phyloP scores from a whole-genome alignment of 2,329 filamentous ascomycete genomes.

The Curvularia spicifera region DNA sequence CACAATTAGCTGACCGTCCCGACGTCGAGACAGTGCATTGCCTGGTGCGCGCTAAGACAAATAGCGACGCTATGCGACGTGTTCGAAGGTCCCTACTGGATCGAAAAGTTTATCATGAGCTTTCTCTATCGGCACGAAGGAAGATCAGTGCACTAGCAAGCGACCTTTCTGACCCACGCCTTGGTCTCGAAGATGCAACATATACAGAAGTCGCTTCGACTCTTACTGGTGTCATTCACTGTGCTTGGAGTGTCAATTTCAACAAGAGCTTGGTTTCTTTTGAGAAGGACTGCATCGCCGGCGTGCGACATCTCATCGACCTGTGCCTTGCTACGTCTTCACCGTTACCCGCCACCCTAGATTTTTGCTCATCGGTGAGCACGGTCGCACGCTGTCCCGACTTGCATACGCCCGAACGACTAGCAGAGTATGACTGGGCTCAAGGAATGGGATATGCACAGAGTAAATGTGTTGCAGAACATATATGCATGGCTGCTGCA shows the following conservation, averaged over 20 bases:
- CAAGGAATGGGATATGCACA: slow-evolving; percentile 61
- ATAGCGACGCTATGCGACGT: slow-evolving; percentile 43
- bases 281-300: slow-evolving; percentile 55
- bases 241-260: slow-evolving; percentile 64
- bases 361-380: slow-evolving; percentile 57
- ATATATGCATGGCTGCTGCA: slow-evolving; percentile 42
- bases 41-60: slow-evolving; percentile 56
- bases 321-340: slow-evolving; percentile 47
- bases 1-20: slow-evolving; percentile 38
- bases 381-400: slow-evolving; percentile 51
- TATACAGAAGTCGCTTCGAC: slow-evolving; percentile 16
- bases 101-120: slow-evolving; percentile 47
- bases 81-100: slow-evolving; percentile 46
- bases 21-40: slow-evolving; percentile 56
- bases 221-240: slow-evolving; percentile 57
- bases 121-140: slow-evolving; percentile 24
- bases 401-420: slow-evolving; percentile 20
- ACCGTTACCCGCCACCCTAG: slow-evolving; percentile 48
- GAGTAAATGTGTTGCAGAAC: slow-evolving; percentile 58
- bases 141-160: slow-evolving; percentile 49
- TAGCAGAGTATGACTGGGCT: slow-evolving; percentile 49
- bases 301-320: slow-evolving; percentile 54
- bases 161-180: slow-evolving; percentile 48
- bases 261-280: slow-evolving; percentile 60
- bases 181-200: slow-evolving; percentile 49